Evolutionary conservation across 1,284 basidiomycete species (phyloP).

Genomic region (Kwoniella shivajii): DNA sequence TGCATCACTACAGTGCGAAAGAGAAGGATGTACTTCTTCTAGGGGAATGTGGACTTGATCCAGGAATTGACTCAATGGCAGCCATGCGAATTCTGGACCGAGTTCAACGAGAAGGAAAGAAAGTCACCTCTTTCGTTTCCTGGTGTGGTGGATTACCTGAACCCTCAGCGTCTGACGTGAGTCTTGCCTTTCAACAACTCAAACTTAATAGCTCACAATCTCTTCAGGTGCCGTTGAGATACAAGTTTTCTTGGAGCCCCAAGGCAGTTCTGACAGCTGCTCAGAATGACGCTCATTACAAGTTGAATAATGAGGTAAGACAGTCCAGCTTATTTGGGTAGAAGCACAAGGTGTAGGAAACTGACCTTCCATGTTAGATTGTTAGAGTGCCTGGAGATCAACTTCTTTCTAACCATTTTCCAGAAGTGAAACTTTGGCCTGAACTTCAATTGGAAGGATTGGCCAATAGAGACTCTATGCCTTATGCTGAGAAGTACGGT

Average conservation of each 20-base stretch:
- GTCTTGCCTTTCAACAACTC: too few relatives aligned
- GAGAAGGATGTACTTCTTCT: conserved; percentile 72
- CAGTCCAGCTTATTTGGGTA: background rate
- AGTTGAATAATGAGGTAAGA: conserved; percentile 63
- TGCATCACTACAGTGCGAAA: conserved; percentile 60
- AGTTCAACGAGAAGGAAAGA: conserved; percentile 64
- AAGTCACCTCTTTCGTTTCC: conserved; percentile 77
- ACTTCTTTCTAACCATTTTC: conserved; percentile 65
- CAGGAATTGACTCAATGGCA: conserved; percentile 89
- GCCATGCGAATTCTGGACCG: conserved; percentile 74
- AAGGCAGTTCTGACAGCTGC: conserved; percentile 83
- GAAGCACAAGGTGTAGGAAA: background rate
- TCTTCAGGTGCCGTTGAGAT: conserved; percentile 67
- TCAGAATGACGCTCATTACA: conserved; percentile 73
- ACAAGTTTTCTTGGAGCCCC: conserved; percentile 96
- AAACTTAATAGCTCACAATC: too few relatives aligned
- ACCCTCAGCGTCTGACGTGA: conserved; percentile 63
- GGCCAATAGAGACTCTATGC: conserved; percentile 82
- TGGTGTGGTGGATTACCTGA: conserved; percentile 94
- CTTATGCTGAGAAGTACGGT: conserved; percentile 73
- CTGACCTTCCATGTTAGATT: conserved; percentile 48
- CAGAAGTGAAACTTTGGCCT: conserved; percentile 66
- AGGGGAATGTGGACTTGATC: conserved; percentile 92
- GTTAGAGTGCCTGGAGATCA: conserved; percentile 61
- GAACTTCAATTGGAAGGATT: conserved; percentile 79